Conservation (phyloP, 2,329 filamentous ascomycete species). For the Ascochyta clinopodiicola region DNA sequence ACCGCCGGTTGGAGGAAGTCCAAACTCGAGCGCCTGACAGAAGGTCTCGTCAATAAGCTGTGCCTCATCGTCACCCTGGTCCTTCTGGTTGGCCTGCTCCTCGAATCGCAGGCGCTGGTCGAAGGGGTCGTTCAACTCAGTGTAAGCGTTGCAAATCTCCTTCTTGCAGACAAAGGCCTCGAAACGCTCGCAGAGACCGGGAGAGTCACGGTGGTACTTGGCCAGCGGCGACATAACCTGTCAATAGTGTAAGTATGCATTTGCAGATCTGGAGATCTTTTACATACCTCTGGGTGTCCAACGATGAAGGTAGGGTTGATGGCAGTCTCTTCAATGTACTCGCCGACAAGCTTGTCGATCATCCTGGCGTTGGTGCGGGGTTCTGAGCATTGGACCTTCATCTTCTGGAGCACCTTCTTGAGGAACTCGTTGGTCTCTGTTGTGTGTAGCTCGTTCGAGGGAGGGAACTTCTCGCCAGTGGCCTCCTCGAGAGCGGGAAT, state of each 20-base stretch:
- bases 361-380: slow-evolving; percentile 94
- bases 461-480: slow-evolving; percentile 91
- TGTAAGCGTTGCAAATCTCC: slow-evolving; percentile 97
- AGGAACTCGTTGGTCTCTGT: slow-evolving; percentile 89
- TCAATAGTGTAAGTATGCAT: slow-evolving; percentile 53
- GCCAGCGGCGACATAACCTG: slow-evolving; percentile 93
- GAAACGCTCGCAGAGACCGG: slow-evolving; percentile 88
- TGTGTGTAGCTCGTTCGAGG: slow-evolving; percentile 87
- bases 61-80: slow-evolving; percentile 94
- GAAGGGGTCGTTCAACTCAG: slow-evolving; percentile 96
- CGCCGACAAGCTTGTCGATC: slow-evolving; percentile 90
- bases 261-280: no score
- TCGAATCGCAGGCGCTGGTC: slow-evolving; percentile 78
- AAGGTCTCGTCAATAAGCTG: slow-evolving; percentile 97
- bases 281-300: slow-evolving; percentile 37
- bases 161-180: slow-evolving; percentile 97
- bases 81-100: slow-evolving; percentile 92
- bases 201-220: slow-evolving; percentile 85
- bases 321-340: slow-evolving; percentile 94
- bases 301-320: slow-evolving; percentile 92
- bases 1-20: slow-evolving; percentile 86
- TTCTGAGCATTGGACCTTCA: slow-evolving; percentile 85
- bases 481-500: slow-evolving; percentile 90
- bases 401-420: slow-evolving; percentile 76
- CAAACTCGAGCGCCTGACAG: slow-evolving; percentile 86